Conservation (phyloP, 257 asterid species). For the Solanum infundibuliforme region DNA sequence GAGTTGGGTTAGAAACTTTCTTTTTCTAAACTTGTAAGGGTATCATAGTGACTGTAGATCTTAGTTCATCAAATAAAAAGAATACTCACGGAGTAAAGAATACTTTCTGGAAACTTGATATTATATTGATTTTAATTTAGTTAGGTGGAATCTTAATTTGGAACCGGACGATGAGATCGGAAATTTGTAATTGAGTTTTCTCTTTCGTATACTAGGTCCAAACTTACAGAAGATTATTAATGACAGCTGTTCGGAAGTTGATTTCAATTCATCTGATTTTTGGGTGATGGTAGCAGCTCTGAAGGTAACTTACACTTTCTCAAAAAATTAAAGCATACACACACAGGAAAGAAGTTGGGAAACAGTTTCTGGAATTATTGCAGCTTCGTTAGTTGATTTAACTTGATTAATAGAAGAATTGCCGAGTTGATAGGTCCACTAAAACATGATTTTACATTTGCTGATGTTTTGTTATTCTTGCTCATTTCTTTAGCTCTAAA, state of each 20-base stretch:
- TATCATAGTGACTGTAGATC: neutral
- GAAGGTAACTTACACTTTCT: constrained; percentile 34
- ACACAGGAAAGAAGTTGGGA: neutral
- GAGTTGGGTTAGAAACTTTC: neutral
- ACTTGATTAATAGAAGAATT: neutral
- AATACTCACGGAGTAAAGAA: neutral
- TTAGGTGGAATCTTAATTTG: neutral
- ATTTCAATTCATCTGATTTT: constrained; percentile 71
- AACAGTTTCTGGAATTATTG: neutral
- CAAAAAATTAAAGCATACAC: neutral
- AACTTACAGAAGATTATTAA: constrained; percentile 47
- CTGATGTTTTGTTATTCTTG: neutral
- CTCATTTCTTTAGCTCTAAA: neutral
- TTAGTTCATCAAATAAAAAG: neutral
- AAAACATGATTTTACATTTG: neutral
- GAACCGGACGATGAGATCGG: neutral
- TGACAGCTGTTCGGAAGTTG: constrained; percentile 64
- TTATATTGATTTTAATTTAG: neutral
- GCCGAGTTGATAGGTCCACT: neutral
- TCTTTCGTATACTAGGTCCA: constrained; percentile 44
- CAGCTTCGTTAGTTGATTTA: neutral
- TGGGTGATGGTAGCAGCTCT: constrained; percentile 96
- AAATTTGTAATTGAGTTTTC: neutral
- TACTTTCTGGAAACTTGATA: neutral
- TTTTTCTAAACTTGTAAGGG: neutral